Evolutionary conservation across 345 rosid species (phyloP).

Genomic region (Trapa bicornis): DNA sequence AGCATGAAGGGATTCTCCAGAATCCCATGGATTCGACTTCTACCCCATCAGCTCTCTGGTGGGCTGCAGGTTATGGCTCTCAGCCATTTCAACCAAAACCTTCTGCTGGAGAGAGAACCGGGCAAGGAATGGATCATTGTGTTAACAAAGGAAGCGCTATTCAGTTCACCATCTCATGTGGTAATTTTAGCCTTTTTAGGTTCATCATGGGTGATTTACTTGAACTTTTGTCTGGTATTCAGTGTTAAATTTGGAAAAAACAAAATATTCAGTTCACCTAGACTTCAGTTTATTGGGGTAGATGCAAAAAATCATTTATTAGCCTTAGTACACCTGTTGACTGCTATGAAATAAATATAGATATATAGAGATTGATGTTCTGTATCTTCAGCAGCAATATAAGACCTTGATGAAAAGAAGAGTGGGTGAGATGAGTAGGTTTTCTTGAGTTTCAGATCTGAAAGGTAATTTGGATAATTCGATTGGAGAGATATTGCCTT

Average conservation of each 20-base stretch:
- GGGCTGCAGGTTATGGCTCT: slow-evolving; percentile 42
- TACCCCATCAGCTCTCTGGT: slow-evolving; percentile 46
- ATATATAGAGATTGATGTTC: background rate
- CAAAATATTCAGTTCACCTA: background rate
- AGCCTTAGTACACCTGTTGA: background rate
- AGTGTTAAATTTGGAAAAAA: background rate
- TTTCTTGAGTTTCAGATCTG: background rate
- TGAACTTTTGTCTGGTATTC: background rate
- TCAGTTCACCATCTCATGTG: slow-evolving; percentile 54
- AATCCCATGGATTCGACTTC: slow-evolving; percentile 34
- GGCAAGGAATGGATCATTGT: slow-evolving; percentile 17
- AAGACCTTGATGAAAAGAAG: background rate
- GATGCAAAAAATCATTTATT: background rate
- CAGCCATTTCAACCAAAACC: slow-evolving; percentile 39
- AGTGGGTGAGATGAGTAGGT: background rate
- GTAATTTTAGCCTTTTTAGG: slow-evolving; percentile 16
- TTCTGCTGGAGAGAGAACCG: slow-evolving; percentile 23
- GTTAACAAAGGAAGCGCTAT: slow-evolving; percentile 27
- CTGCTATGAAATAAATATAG: background rate
- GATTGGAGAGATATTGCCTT: background rate
- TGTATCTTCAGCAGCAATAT: background rate
- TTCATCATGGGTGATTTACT: background rate
- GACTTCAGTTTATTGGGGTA: background rate
- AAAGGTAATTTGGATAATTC: background rate
- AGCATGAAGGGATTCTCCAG: slow-evolving; percentile 46